Percentiles rank a stretch among this genome's conserved stretches.
Conservation (phyloP, 257 asterid genomes). For the Capsicum pubescens region DNA sequence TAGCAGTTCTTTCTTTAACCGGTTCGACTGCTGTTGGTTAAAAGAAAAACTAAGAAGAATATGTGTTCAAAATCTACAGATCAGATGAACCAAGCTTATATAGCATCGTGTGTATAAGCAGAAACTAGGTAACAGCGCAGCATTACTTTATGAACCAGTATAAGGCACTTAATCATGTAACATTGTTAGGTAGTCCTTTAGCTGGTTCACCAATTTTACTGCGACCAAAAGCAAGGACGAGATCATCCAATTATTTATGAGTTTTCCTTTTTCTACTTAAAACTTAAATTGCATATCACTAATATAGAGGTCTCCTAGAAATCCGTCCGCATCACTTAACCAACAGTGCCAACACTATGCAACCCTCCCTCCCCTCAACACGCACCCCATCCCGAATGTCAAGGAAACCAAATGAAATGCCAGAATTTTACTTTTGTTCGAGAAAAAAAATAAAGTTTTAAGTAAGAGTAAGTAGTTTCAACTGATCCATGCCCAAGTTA, state of each 20-base stretch:
- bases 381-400: background rate
- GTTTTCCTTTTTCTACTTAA: background rate
- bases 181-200: background rate
- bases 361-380: constrained; percentile 14
- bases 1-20: background rate
- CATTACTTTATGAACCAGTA: constrained; percentile 17
- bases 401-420: background rate
- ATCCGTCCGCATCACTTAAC: background rate
- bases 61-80: background rate
- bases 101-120: background rate
- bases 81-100: constrained; percentile 3
- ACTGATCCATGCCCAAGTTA: constrained; percentile 14
- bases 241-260: background rate
- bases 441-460: background rate
- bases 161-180: background rate
- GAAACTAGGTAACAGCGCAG: background rate
- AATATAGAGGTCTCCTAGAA: constrained; percentile 5
- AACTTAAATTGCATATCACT: background rate
- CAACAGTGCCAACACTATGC: background rate
- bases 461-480: background rate
- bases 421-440: background rate
- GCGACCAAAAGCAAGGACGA: background rate
- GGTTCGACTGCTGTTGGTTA: background rate
- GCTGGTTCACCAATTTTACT: background rate
- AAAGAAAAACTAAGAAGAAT: background rate